A percentile compares a stretch with the other conserved stretches of the same genome.
Evolutionary conservation across 1,284 basidiomycete species (phyloP).

Genomic region (Puccinia polysora): DNA sequence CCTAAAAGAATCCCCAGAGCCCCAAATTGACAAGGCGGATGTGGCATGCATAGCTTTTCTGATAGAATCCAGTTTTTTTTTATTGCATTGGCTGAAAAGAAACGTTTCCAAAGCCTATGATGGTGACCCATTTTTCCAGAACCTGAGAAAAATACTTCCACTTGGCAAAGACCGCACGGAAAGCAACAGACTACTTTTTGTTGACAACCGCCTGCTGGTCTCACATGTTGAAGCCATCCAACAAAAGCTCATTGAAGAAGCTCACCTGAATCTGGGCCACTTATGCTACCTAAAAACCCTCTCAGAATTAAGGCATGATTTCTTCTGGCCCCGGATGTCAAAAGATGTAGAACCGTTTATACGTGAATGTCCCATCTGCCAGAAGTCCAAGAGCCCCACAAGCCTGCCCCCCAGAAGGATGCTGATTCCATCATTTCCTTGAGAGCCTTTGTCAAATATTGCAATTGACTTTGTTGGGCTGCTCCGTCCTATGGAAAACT

Average conservation of each 20-base stretch:
- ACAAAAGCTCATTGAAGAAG: slow-evolving; percentile 49
- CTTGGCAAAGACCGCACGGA: background rate
- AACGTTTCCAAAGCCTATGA: slow-evolving; percentile 51
- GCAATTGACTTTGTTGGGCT: background rate
- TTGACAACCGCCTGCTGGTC: slow-evolving; percentile 52
- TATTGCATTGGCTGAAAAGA: slow-evolving; percentile 44
- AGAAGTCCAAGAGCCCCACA: slow-evolving; percentile 40
- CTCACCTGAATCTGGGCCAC: slow-evolving; percentile 53
- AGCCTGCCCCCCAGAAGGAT: slow-evolving; percentile 7
- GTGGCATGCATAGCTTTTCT: background rate
- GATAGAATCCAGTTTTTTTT: background rate
- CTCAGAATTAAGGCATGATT: too few relatives aligned
- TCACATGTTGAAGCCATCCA: slow-evolving; percentile 47
- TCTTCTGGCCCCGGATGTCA: too few relatives aligned
- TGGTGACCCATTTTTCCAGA: slow-evolving; percentile 50
- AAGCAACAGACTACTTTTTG: slow-evolving; percentile 51
- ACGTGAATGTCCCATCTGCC: too few relatives aligned
- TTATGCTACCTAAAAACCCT: slow-evolving; percentile 55
- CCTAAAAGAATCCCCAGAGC: background rate
- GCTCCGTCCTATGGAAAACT: too few relatives aligned
- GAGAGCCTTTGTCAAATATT: slow-evolving; percentile 35
- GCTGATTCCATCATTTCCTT: slow-evolving; percentile 21
- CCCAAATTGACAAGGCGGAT: background rate
- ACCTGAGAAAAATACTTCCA: slow-evolving; percentile 45
- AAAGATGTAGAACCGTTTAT: too few relatives aligned